A percentile compares a stretch with the other conserved stretches of the same genome.
Evolutionary conservation across 176 grass and related monocot species (phyloP).

Genomic region (maize (Zea mays)): DNA sequence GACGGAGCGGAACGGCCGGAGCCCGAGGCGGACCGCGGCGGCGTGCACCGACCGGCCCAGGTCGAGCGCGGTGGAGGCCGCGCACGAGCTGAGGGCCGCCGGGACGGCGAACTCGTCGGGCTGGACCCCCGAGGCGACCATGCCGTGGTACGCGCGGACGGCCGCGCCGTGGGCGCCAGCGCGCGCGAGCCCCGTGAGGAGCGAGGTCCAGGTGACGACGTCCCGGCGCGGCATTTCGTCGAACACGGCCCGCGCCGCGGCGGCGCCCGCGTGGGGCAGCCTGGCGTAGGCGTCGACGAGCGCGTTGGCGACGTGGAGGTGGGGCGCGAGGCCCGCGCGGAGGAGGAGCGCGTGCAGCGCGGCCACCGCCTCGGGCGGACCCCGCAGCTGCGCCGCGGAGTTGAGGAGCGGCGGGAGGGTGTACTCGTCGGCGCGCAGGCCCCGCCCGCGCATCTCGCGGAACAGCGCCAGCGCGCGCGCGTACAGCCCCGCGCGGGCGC

Average conservation of each 20-base stretch:
- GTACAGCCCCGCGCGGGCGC: slow-evolving; percentile 47
- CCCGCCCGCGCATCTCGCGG: slow-evolving; percentile 50
- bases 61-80: slow-evolving; percentile 41
- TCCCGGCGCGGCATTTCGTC: slow-evolving; percentile 58
- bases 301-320: slow-evolving; percentile 63
- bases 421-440: slow-evolving; percentile 62
- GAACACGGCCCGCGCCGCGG: slow-evolving; percentile 43
- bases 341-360: slow-evolving; percentile 49
- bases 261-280: slow-evolving; percentile 12
- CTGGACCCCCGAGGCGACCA: slow-evolving; percentile 27
- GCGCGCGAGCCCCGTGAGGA: slow-evolving; percentile 56
- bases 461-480: slow-evolving; percentile 41
- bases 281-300: slow-evolving; percentile 70
- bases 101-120: slow-evolving; percentile 53
- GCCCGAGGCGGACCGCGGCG: slow-evolving; percentile 2
- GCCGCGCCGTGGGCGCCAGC: slow-evolving; percentile 41
- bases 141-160: slow-evolving; percentile 36
- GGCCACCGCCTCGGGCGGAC: background rate
- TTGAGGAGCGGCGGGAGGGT: slow-evolving; percentile 63
- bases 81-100: slow-evolving; percentile 53
- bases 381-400: slow-evolving; percentile 39
- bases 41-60: slow-evolving; percentile 50
- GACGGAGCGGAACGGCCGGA: slow-evolving; percentile 49
- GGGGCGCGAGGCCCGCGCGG: slow-evolving; percentile 45
- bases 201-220: slow-evolving; percentile 68